phyloP scores from a whole-genome alignment of 164 flowering plant genomes.

The Annona squamosa region DNA sequence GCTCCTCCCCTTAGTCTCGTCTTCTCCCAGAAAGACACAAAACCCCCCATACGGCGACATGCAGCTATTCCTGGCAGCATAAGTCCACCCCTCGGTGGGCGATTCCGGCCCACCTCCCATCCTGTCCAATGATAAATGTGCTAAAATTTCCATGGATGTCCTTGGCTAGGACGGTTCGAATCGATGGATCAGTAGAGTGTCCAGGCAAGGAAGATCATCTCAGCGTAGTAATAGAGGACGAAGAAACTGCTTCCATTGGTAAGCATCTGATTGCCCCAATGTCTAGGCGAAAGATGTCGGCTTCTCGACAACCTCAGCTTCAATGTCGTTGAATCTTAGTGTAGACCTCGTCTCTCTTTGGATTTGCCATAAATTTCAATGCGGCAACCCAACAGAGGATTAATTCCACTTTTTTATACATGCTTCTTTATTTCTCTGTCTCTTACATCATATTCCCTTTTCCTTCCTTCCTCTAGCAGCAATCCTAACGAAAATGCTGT shows the following conservation, averaged over 20 bases:
- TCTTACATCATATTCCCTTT: neutral
- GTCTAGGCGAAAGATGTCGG: constrained; percentile 47
- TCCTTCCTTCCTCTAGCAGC: no score
- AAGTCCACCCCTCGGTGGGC: constrained; percentile 46
- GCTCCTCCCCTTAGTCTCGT: constrained; percentile 32
- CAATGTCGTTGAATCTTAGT: constrained; percentile 20
- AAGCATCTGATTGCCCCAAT: constrained; percentile 70
- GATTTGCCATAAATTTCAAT: constrained; percentile 37
- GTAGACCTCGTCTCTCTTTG: constrained; percentile 49
- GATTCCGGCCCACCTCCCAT: neutral
- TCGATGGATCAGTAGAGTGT: constrained; percentile 53
- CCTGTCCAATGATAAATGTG: constrained; percentile 56
- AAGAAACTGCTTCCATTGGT: constrained; percentile 84
- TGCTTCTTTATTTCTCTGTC: neutral
- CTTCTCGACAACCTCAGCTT: constrained; percentile 6
- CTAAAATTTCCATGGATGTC: constrained; percentile 63
- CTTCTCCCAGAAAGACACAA: constrained; percentile 47
- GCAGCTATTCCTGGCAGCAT: constrained; percentile 26
- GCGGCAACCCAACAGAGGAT: constrained; percentile 33
- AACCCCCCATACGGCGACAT: constrained; percentile 48
- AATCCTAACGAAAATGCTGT: no score
- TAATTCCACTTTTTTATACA: constrained; percentile 9
- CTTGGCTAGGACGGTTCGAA: constrained; percentile 37
- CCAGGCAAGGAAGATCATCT: constrained; percentile 54
- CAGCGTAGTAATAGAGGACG: constrained; percentile 75